Conservation (phyloP, 2,329 filamentous ascomycete species). For the Hymenoscyphus albidus region DNA sequence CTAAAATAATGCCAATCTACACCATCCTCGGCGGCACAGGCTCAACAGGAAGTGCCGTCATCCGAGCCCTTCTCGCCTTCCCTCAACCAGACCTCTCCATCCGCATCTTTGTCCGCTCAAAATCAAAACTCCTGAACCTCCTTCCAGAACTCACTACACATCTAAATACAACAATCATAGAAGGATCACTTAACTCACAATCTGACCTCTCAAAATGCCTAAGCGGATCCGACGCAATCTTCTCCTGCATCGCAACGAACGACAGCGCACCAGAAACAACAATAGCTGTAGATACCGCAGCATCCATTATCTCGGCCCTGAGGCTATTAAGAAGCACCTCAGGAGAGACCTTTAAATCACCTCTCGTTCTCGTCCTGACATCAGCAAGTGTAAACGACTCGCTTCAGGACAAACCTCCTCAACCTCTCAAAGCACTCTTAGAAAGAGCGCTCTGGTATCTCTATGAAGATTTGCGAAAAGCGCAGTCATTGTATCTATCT, state of each 20-base stretch:
- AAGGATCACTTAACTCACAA: not conserved
- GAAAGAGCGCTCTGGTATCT: not conserved
- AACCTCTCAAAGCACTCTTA: not conserved
- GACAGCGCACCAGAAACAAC: not conserved
- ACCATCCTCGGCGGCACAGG: not conserved
- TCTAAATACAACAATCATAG: not conserved
- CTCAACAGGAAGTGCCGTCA: not conserved
- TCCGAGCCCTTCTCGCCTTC: not conserved
- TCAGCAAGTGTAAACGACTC: constrained; percentile 1
- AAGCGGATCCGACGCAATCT: not conserved
- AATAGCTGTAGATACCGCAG: not conserved
- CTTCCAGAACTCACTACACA: not conserved
- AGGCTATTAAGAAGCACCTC: not conserved
- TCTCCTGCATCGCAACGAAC: not conserved
- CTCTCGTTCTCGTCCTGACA: not conserved
- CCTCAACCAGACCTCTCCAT: not conserved
- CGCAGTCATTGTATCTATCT: not conserved
- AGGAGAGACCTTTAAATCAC: not conserved
- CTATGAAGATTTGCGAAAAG: not conserved
- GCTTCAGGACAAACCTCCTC: not conserved
- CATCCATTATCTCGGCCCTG: not conserved
- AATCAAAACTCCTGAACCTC: not conserved
- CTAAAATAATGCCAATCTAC: not conserved
- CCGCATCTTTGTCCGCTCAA: not conserved
- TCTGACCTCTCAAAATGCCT: not conserved